These are phyloP conservation scores for Primulina eburnea DNA, from an alignment of 257 asterid genomes.

Conservation along the genomic window DNA sequence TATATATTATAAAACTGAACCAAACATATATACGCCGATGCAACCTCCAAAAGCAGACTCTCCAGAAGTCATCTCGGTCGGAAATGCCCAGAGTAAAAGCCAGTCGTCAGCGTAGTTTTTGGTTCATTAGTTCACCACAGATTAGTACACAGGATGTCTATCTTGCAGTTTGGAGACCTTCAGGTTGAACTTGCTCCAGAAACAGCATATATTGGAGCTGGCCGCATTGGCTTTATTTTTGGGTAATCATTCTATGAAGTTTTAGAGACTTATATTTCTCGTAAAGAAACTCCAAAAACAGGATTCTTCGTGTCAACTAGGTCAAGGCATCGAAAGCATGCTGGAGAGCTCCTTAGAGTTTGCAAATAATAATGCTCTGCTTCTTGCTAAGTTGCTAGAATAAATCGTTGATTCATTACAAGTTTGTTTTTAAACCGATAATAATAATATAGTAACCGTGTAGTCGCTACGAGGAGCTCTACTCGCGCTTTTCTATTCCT, in stretches of 20 bases:
- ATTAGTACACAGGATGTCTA: slow-evolving; percentile 14
- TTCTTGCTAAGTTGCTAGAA: slow-evolving; percentile 69
- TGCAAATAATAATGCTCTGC: slow-evolving; percentile 84
- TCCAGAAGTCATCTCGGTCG: background rate
- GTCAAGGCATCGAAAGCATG: slow-evolving; percentile 69
- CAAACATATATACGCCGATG: too few relatives aligned
- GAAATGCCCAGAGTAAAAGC: background rate
- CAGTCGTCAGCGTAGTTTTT: background rate
- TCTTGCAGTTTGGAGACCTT: slow-evolving; percentile 82
- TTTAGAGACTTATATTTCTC: slow-evolving; percentile 8
- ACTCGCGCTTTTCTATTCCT: slow-evolving; percentile 55
- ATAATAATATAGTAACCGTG: slow-evolving; percentile 22
- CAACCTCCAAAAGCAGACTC: background rate
- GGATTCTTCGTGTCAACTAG: slow-evolving; percentile 75
- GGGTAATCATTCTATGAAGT: slow-evolving; percentile 45
- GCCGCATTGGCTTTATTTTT: slow-evolving; percentile 54
- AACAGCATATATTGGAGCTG: slow-evolving; percentile 80
- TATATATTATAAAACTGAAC: too few relatives aligned
- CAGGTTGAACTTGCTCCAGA: slow-evolving; percentile 76
- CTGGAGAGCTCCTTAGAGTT: slow-evolving; percentile 81
- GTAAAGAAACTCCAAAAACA: slow-evolving; percentile 29
- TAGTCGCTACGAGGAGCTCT: slow-evolving; percentile 83
- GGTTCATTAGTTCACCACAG: background rate
- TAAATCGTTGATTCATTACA: background rate
- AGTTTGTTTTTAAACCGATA: background rate